Evolutionary conservation across 2,329 filamentous ascomycete species (phyloP), one percentile per base, ranked within the genome.

Genomic region (Thielaviopsis populi): DNA sequence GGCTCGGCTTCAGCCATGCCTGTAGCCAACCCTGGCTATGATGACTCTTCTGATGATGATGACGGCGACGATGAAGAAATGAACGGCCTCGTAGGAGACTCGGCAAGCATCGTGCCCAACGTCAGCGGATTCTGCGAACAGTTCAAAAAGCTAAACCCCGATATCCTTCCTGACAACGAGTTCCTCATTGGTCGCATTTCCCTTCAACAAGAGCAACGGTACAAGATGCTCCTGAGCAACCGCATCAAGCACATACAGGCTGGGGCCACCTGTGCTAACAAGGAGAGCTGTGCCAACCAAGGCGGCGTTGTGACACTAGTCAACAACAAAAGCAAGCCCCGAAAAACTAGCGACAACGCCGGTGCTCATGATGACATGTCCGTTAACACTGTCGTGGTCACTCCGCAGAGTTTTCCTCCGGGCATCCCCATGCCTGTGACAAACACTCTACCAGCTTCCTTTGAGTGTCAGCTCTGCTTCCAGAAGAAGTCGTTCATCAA

Each of bases 391-490:
- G 85, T 84, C 1, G 79, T 82, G 2, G 83, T 91, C 58, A 84
- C 79, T 13, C 77, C 81, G 10, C 87, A 91, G 19, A 87, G 84
- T 67, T 95, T 96, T 70, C 90, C 91, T 0, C 75, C 76, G 3
- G 89, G 90, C 24, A 90, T 96, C 4, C 90, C 89, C 6, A 81
- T 89, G 73, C 91, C 91, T 5, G 90, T 89, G 1, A 86, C 89
- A 1, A 80, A 78, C 65, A 81, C 82, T 17, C 79, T 96, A 6
- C 91, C 91, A 0, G 89, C 91, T 2, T 85, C 92, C 70, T 92
- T 96, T 67, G 91, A 96, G 75, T 96, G 91, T 69, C 86, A 88
- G 43, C 77, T 96, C 24, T 96, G 91, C 75, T 96, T 89, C 76
- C 83, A 86, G 69, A 81, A 85, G 62, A 95, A 94, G 77, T 89